These are phyloP conservation scores for Schizothecium vesticola DNA, from an alignment of 495 filamentous ascomycete genomes.

Conservation along the genomic window DNA sequence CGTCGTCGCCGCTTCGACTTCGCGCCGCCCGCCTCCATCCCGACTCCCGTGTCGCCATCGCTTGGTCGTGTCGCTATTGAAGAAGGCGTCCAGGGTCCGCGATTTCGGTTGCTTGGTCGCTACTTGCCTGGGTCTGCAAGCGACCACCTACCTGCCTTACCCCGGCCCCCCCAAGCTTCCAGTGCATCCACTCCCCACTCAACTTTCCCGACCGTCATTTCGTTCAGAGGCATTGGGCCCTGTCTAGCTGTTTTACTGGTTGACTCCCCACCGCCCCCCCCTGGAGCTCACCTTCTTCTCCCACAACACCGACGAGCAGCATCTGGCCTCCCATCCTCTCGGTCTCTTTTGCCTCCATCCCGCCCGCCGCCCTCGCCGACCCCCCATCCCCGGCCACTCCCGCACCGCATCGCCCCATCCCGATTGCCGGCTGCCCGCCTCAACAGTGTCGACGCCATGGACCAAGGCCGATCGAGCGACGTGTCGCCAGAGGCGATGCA, in stretches of 20 bases:
- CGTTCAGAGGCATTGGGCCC: slow-evolving; percentile 28
- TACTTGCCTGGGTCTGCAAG: slow-evolving; percentile 12
- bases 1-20: not conserved
- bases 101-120: slow-evolving; percentile 6
- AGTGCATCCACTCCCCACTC: slow-evolving; percentile 27
- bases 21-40: not conserved
- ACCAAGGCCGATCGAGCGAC: slow-evolving; percentile 48
- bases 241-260: slow-evolving; percentile 34
- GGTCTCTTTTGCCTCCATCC: slow-evolving; percentile 24
- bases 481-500: slow-evolving; percentile 59
- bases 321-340: slow-evolving; percentile 26
- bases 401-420: slow-evolving; percentile 19
- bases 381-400: slow-evolving; percentile 9
- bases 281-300: slow-evolving; percentile 30
- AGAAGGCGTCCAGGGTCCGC: slow-evolving; percentile 1
- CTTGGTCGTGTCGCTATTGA: not conserved
- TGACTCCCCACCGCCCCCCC: slow-evolving; percentile 17
- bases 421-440: slow-evolving; percentile 16
- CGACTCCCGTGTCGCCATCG: not conserved
- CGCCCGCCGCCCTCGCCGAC: slow-evolving; percentile 21
- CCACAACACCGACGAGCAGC: slow-evolving; percentile 19
- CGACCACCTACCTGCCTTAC: slow-evolving; percentile 1
- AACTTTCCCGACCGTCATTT: slow-evolving; percentile 32
- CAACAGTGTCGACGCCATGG: slow-evolving; percentile 33
- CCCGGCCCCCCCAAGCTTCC: slow-evolving; percentile 9